phyloP scores from a whole-genome alignment of 2,329 filamentous ascomycete species.

The Fusarium nodosum region DNA sequence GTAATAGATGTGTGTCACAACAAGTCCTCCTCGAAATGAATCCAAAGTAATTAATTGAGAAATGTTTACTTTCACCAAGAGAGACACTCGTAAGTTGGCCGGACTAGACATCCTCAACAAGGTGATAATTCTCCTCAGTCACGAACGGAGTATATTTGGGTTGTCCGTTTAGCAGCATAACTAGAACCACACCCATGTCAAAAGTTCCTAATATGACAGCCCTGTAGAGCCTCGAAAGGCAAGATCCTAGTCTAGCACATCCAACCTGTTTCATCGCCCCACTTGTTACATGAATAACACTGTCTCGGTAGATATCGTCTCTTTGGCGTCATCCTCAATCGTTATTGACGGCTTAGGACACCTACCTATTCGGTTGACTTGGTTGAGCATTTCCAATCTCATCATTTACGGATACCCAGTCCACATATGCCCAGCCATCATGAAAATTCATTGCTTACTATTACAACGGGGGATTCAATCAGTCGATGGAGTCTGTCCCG shows the following conservation, averaged over 20 bases:
- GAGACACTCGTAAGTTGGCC: neutral
- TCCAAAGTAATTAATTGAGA: neutral
- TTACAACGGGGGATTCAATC: neutral
- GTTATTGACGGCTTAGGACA: conserved; percentile 3
- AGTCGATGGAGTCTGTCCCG: conserved; percentile 1
- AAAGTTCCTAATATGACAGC: conserved; percentile 2
- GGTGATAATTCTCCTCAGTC: neutral
- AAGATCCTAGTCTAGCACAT: neutral
- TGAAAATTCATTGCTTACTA: neutral
- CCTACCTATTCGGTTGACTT: neutral
- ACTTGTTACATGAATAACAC: conserved; percentile 11
- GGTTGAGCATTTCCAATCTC: neutral
- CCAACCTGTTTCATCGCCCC: neutral
- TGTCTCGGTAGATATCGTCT: neutral
- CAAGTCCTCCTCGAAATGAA: neutral
- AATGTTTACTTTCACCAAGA: neutral
- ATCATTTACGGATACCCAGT: neutral
- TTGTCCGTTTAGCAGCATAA: neutral
- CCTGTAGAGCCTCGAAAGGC: neutral
- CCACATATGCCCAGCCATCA: neutral
- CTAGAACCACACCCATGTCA: conserved; percentile 4
- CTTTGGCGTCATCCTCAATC: neutral
- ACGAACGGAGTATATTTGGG: neutral
- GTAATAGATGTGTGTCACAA: neutral
- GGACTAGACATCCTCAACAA: neutral